Conservation (phyloP, 2,329 filamentous ascomycete genomes). For the Colletotrichum cereale region DNA sequence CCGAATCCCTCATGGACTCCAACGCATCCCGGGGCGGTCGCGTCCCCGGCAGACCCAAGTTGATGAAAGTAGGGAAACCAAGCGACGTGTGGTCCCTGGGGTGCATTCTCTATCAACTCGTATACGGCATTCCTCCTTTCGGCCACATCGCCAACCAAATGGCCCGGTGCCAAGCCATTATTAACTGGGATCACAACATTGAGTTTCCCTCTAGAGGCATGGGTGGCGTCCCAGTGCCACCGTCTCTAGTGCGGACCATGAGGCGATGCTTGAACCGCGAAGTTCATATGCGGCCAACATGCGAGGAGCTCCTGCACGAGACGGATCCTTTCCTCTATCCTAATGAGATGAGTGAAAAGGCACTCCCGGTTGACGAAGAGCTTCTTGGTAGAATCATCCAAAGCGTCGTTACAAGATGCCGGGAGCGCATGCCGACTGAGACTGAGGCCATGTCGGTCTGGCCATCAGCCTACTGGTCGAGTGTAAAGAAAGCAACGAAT, state of each 20-base stretch:
- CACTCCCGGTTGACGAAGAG: conserved; percentile 72
- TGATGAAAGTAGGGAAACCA: conserved; percentile 96
- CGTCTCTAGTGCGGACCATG: conserved; percentile 71
- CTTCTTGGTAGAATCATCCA: conserved; percentile 72
- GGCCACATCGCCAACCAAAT: conserved; percentile 91
- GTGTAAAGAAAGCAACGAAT: conserved; percentile 65
- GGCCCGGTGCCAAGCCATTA: conserved; percentile 87
- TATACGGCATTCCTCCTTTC: conserved; percentile 96
- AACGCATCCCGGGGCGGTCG: conserved; percentile 71
- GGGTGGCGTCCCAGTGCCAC: conserved; percentile 72
- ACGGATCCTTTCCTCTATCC: conserved; percentile 75
- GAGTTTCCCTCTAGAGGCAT: conserved; percentile 78
- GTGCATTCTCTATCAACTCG: conserved; percentile 98
- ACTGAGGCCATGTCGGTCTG: conserved; percentile 67
- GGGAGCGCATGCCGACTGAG: conserved; percentile 70
- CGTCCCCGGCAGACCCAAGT: conserved; percentile 67
- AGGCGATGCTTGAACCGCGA: conserved; percentile 73
- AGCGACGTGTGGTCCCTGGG: conserved; percentile 97
- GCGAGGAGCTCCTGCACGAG: conserved; percentile 69
- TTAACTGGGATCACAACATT: conserved; percentile 80
- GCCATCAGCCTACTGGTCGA: conserved; percentile 73
- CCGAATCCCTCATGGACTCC: conserved; percentile 90
- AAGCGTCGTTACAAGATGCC: conserved; percentile 71
- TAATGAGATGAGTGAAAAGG: conserved; percentile 64
- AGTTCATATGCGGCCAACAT: conserved; percentile 72